phyloP scores from a whole-genome alignment of 2,329 filamentous ascomycete species.

The Aureobasidium namibiae region DNA sequence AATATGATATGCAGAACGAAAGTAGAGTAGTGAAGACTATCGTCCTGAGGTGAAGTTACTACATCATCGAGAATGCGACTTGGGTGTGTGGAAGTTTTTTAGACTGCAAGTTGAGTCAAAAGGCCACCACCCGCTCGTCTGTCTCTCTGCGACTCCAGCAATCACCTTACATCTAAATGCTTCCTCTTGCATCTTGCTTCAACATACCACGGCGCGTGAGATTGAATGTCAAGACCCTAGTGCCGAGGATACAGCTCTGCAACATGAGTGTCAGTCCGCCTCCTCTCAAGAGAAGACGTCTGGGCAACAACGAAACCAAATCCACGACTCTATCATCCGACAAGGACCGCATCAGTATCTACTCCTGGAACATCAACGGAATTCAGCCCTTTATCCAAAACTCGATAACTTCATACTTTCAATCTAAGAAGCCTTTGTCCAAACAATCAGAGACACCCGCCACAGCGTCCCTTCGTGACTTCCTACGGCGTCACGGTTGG shows the following conservation, averaged over 20 bases:
- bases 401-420: constrained; percentile 34
- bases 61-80: neutral
- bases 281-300: constrained; percentile 22
- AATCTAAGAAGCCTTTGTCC: constrained; percentile 8
- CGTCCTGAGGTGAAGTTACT: neutral
- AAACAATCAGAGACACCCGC: neutral
- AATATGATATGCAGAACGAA: too few relatives aligned
- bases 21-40: neutral
- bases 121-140: neutral
- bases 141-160: neutral
- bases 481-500: constrained; percentile 38
- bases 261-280: constrained; percentile 23
- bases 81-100: too few relatives aligned
- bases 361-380: constrained; percentile 44
- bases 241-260: neutral
- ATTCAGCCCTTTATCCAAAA: constrained; percentile 35
- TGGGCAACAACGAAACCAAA: neutral
- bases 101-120: neutral
- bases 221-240: neutral
- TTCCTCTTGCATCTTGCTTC: neutral
- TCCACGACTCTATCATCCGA: neutral
- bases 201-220: neutral
- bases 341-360: constrained; percentile 27
- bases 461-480: constrained; percentile 30
- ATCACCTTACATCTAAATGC: neutral